Evolutionary conservation across 2,329 filamentous ascomycete genomes (phyloP).

Genomic region (Hypoxylon sp.): DNA sequence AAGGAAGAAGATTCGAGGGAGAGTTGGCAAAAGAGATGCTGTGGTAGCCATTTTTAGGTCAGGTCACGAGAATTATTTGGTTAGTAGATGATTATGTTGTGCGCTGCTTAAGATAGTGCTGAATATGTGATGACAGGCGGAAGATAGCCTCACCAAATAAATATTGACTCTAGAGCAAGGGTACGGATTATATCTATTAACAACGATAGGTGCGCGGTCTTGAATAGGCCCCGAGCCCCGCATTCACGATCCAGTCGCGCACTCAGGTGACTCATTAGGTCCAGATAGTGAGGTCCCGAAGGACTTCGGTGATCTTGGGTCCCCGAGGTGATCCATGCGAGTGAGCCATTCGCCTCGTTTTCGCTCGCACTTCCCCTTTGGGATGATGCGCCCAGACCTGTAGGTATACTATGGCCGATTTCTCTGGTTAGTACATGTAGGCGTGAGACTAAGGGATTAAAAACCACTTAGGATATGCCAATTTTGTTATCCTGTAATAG

Average conservation of each 20-base stretch:
- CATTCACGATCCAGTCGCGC: slow-evolving; percentile 37
- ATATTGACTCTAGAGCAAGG: not conserved
- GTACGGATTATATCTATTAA: not conserved
- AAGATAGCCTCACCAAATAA: not conserved
- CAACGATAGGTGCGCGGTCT: slow-evolving; percentile 15
- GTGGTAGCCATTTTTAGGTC: slow-evolving; percentile 44
- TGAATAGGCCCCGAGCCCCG: slow-evolving; percentile 28
- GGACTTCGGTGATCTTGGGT: slow-evolving; percentile 42
- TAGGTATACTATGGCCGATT: not conserved
- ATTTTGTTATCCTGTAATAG: not conserved
- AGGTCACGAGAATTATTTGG: not conserved
- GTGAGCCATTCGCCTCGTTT: not conserved
- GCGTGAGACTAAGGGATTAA: not conserved
- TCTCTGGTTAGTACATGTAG: not conserved
- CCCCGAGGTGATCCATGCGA: slow-evolving; percentile 30
- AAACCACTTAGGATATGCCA: not conserved
- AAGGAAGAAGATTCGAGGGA: slow-evolving; percentile 51
- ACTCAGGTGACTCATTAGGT: slow-evolving; percentile 40
- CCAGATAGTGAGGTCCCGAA: slow-evolving; percentile 7
- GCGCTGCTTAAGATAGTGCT: no score
- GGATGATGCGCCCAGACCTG: not conserved
- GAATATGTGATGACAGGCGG: no score
- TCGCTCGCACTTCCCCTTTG: not conserved
- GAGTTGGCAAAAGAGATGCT: slow-evolving; percentile 47
- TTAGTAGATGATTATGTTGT: not conserved